Base-by-base conservation (phyloP, 2,329 filamentous ascomycete genomes). In the Coniochaeta pulveracea region DNA sequence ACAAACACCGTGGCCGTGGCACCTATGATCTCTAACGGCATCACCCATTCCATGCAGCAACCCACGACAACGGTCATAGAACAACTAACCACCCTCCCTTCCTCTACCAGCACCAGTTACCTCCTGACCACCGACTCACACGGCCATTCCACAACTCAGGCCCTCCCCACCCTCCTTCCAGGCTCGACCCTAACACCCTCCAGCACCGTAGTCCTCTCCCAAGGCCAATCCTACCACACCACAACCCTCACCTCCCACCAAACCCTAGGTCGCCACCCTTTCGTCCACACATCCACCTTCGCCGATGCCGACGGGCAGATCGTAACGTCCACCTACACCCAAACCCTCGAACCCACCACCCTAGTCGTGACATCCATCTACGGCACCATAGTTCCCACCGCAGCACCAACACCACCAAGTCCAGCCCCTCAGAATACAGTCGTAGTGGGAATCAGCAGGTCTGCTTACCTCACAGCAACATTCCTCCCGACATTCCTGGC, bases 401-500 rank as follows among this genome's bases (percentile, higher is more conserved):
- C n/a, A n/a, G n/a, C n/a, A n/a, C n/a, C n/a, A n/a, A n/a, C n/a
- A n/a, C n/a, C n/a, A n/a, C n/a, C n/a, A n/a, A n/a, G n/a, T n/a
- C n/a, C n/a, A n/a, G n/a, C n/a, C n/a, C n/a, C n/a, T n/a, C n/a
- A n/a, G n/a, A n/a, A n/a, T n/a, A n/a, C n/a, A n/a, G 8, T 19
- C 9, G 19, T 31, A 14, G n/a, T 10, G 9, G 28, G 28, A 9
- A 31, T 31, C n/a, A 19, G 18, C 4, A 17, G 25, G 30, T 30
- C 27, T 15, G 26, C 22, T 14, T 38, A 38, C 28, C 24, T 38
- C 15, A 11, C 17, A 10, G 33, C 23, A 17, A 29, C 36, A 12
- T 38, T 38, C 25, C 28, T 38, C 15, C 33, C 36, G 8, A 33
- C 33, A 3, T 5, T 38, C 5, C 17, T 38, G 6, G 36, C 36